These are phyloP conservation scores for Pyronema omphalodes DNA, from an alignment of 495 filamentous ascomycete genomes.

Conservation along the genomic window DNA sequence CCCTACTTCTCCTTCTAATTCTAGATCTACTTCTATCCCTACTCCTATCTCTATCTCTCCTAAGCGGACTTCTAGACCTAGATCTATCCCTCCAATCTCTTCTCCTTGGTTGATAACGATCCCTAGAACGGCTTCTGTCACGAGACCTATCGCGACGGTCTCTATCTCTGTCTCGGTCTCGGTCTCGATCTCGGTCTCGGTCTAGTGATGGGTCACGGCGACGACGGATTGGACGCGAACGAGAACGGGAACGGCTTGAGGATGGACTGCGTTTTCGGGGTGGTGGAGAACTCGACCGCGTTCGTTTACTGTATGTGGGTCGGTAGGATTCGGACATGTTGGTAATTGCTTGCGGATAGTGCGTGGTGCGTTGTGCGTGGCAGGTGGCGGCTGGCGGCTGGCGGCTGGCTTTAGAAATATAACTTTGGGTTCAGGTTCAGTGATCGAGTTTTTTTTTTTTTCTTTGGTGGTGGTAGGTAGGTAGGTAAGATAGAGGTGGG, in stretches of 20 bases:
- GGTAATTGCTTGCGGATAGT: too few species aligned
- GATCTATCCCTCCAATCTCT: too few species aligned
- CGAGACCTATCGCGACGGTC: background rate
- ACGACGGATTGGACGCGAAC: background rate
- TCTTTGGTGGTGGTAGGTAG: too few species aligned
- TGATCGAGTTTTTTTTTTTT: too few species aligned
- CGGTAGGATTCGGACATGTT: conserved; percentile 1
- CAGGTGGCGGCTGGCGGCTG: too few species aligned
- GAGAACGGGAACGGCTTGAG: background rate
- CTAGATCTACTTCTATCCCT: background rate
- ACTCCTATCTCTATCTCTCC: background rate
- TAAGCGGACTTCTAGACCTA: background rate
- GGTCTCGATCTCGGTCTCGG: background rate
- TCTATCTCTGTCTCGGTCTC: background rate
- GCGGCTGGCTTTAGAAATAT: too few species aligned
- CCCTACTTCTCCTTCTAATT: background rate
- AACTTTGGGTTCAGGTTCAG: too few species aligned
- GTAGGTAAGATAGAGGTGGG: too few species aligned
- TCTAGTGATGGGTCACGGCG: background rate
- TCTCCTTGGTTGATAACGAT: background rate
- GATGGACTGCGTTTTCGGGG: background rate
- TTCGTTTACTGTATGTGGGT: background rate
- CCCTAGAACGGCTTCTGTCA: background rate
- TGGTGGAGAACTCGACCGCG: background rate
- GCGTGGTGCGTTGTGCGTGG: too few species aligned